Base-by-base conservation (phyloP, 139 green algal species). In the Coelastrella sp. region DNA sequence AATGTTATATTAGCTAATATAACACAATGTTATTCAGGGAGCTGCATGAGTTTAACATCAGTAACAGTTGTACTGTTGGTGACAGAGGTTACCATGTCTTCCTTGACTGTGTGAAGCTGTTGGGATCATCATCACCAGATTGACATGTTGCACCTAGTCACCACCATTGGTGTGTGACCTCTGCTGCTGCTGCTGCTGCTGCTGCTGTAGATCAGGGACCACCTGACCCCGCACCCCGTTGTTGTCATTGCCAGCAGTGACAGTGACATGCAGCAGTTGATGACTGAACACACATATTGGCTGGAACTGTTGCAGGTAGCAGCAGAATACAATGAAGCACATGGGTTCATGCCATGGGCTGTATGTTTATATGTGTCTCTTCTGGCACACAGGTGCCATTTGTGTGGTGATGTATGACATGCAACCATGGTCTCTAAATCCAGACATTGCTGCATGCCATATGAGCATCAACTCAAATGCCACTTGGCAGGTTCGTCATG, bases 251-350 rank as follows among this genome's bases (percentile, higher is more conserved):
- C 34, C 75, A 82, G 75, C 35, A 82, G 75, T 41, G 75, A 82
- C 53, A 59, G 53, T 27, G 75, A 82, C 75, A 82, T 82, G 75
- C 75, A 82, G 75, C 75, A 82, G 75, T 19, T 82, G 35, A 23
- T 72, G 75, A 35, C 53, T 13, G 15, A 9, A 3, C 35, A 53
- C 53, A 71, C 75, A 21, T 82, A 82, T 53, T 82, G 75, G 75
- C 75, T 82, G 51, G 51, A 82, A 35, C 51, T 82, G 75, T 25
- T 71, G 75, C 75, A 82, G 72, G 72, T 80, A 4, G 0, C 35
- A 30, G 3, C 27, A 1, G 27, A n/a, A 64, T n/a, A 32, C 53
- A 30, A 5, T 19, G 17, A 64, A 5, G 2, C 21, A 64, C 17
- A 64, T 27, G 17, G 8, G 30, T 0, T 32, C 53, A 9, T 5